phyloP scores from a whole-genome alignment of 768 basidiomycete species.

The Tylopilus felleus region DNA sequence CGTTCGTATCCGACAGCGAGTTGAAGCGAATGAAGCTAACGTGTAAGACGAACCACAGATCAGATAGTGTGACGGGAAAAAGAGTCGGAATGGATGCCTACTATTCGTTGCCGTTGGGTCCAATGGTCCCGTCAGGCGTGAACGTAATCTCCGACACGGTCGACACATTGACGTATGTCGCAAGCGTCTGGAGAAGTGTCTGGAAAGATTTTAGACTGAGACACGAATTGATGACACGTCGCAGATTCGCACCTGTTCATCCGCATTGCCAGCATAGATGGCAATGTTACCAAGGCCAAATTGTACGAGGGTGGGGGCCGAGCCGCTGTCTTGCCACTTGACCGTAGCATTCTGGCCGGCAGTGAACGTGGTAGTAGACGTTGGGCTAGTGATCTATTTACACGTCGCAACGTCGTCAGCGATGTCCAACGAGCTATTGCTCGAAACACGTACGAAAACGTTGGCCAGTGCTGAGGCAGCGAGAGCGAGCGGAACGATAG shows the following conservation, averaged over 20 bases:
- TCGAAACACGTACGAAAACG: too few species aligned
- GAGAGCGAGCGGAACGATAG: too few species aligned
- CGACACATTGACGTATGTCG: constrained; percentile 49
- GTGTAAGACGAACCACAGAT: too few species aligned
- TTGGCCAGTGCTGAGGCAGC: too few species aligned
- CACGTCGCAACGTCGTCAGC: too few species aligned
- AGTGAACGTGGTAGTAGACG: constrained; percentile 40
- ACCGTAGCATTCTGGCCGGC: constrained; percentile 51
- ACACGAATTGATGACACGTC: not conserved
- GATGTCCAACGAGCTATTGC: too few species aligned
- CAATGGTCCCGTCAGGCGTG: constrained; percentile 49
- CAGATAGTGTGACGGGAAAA: too few species aligned
- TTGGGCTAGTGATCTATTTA: constrained; percentile 56
- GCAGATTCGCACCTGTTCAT: constrained; percentile 49
- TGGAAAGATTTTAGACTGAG: constrained; percentile 13
- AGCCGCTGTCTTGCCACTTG: constrained; percentile 61
- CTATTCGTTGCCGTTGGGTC: constrained; percentile 57
- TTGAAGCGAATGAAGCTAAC: too few species aligned
- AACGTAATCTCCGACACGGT: constrained; percentile 44
- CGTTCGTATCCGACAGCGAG: too few species aligned
- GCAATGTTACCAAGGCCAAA: too few species aligned
- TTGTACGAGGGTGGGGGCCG: too few species aligned
- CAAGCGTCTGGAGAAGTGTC: constrained; percentile 58
- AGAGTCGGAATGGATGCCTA: too few species aligned
- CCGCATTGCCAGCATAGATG: constrained; percentile 56